Evolutionary conservation across 495 filamentous ascomycete species (phyloP).

Genomic region (Penicillium flavigenum): DNA sequence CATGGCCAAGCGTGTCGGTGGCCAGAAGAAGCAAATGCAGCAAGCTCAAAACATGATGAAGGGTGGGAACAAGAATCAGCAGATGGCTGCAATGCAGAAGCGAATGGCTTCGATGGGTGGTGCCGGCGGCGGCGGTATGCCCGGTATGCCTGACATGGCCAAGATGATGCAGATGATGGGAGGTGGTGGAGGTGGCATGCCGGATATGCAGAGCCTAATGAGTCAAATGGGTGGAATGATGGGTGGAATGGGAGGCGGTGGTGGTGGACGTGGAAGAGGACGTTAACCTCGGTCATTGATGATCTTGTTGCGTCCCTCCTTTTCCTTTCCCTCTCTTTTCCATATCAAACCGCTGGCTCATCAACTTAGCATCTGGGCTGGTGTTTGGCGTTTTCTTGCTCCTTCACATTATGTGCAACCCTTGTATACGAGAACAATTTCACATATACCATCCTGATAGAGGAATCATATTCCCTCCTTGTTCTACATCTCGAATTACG

Average conservation of each 20-base stretch:
- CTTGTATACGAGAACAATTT: conserved; percentile 15
- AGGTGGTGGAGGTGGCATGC: conserved; percentile 47
- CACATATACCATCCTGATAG: conserved; percentile 7
- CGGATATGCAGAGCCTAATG: conserved; percentile 83
- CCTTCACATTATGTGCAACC: conserved; percentile 20
- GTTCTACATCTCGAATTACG: not conserved
- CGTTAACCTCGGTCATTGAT: conserved; percentile 27
- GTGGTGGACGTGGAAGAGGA: conserved; percentile 41
- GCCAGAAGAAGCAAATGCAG: conserved; percentile 95
- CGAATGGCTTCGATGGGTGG: conserved; percentile 89
- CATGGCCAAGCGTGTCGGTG: conserved; percentile 98
- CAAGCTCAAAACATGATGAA: conserved; percentile 86
- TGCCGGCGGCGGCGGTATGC: conserved; percentile 49
- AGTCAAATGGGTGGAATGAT: conserved; percentile 73
- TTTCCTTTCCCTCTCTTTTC: conserved; percentile 8
- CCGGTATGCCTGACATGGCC: conserved; percentile 61
- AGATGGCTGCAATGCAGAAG: conserved; percentile 98
- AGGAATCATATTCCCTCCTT: not conserved
- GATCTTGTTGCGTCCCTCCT: conserved; percentile 2
- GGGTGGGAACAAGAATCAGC: conserved; percentile 83
- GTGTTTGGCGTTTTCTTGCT: conserved; percentile 31
- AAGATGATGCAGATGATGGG: conserved; percentile 79
- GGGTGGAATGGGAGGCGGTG: conserved; percentile 54
- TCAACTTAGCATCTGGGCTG: conserved; percentile 32
- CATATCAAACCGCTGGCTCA: conserved; percentile 15